phyloP scores from a whole-genome alignment of 208 protist genomes.

The Sergeia podlipaevii region DNA sequence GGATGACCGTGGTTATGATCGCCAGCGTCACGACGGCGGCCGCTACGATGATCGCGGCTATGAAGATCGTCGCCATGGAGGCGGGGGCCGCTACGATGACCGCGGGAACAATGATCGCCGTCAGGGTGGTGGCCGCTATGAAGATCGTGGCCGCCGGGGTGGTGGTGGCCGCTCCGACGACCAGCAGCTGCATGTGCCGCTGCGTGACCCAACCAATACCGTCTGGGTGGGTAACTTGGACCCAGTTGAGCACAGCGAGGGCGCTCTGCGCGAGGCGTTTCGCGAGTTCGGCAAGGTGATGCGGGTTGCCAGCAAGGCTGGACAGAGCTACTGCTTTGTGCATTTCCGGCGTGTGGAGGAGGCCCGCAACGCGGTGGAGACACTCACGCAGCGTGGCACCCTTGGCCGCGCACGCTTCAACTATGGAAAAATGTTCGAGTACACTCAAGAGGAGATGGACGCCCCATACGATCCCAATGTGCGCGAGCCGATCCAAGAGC shows the following conservation, averaged over 20 bases:
- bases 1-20: not conserved
- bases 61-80: conserved; percentile 5
- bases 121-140: not conserved
- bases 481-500: no score
- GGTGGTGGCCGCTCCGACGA: conserved; percentile 12
- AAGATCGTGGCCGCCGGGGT: not conserved
- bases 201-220: conserved; percentile 83
- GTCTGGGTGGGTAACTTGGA: conserved; percentile 87
- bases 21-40: conserved; percentile 9
- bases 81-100: conserved; percentile 11
- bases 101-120: not conserved
- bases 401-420: conserved; percentile 66
- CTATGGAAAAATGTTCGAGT: conserved; percentile 87
- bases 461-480: conserved; percentile 40
- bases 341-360: conserved; percentile 81
- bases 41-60: conserved; percentile 2
- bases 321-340: conserved; percentile 82
- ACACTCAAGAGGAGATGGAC: conserved; percentile 66
- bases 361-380: conserved; percentile 62
- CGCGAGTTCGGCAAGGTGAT: conserved; percentile 79
- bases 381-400: conserved; percentile 44
- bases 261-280: conserved; percentile 48
- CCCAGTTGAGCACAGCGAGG: conserved; percentile 37
- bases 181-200: conserved; percentile 16
- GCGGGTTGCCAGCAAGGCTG: conserved; percentile 58